phyloP scores from a whole-genome alignment of 345 rosid genomes.

The Hypericum perforatum region DNA sequence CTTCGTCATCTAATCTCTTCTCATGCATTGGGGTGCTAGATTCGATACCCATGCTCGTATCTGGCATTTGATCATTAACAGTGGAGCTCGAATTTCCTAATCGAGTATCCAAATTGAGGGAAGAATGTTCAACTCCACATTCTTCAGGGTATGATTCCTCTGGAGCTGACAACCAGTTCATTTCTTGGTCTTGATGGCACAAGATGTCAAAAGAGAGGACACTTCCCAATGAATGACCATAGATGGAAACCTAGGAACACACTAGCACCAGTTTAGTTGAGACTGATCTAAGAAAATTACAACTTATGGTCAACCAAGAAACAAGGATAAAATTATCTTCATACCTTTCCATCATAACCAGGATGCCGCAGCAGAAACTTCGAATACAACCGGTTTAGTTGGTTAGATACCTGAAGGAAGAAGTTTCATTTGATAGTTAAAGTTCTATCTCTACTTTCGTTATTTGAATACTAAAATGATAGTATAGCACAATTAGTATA shows the following conservation, averaged over 20 bases:
- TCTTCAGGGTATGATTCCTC: conserved; percentile 28
- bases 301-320: conserved; percentile 9
- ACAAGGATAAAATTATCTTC: conserved; percentile 10
- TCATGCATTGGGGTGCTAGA: conserved; percentile 20
- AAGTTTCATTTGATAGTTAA: conserved; percentile 9
- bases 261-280: background rate
- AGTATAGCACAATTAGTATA: too few relatives aligned
- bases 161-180: conserved; percentile 42
- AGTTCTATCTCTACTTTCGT: conserved; percentile 9
- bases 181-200: conserved; percentile 82
- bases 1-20: conserved; percentile 20
- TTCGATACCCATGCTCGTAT: conserved; percentile 15
- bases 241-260: conserved; percentile 60
- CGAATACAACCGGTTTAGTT: conserved; percentile 60
- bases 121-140: conserved; percentile 24
- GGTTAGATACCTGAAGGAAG: conserved; percentile 70
- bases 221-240: conserved; percentile 97
- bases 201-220: conserved; percentile 95
- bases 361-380: conserved; percentile 87
- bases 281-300: background rate
- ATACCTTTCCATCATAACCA: conserved; percentile 95
- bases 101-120: conserved; percentile 15
- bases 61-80: conserved; percentile 15
- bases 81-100: conserved; percentile 22
- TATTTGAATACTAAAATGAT: too few relatives aligned